Conservation (phyloP, 495 filamentous ascomycete genomes). For the Neurospora sp. region DNA sequence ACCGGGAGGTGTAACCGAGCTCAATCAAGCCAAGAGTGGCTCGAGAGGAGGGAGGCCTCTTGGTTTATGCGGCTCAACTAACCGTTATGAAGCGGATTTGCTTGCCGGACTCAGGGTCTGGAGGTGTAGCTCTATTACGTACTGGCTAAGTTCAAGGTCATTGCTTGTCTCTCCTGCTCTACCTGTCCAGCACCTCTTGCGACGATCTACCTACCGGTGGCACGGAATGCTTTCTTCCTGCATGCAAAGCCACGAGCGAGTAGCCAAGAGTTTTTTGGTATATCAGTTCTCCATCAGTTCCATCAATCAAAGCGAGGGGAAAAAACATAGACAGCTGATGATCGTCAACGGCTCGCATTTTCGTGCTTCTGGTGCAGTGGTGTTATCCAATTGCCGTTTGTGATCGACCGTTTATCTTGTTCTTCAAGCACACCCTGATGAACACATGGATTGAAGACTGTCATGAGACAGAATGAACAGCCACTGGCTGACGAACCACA, state of each 20-base stretch:
- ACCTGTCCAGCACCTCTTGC: neutral
- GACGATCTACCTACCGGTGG: neutral
- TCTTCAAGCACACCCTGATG: neutral
- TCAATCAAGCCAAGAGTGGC: neutral
- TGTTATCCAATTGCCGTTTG: neutral
- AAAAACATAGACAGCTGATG: neutral
- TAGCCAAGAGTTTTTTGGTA: neutral
- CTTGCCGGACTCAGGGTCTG: neutral
- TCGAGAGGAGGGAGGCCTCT: neutral
- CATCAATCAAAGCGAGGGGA: neutral
- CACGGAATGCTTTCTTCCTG: neutral
- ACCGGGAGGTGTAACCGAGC: slow-evolving; percentile 24
- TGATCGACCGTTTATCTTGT: neutral
- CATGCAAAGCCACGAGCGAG: neutral
- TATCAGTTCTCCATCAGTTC: neutral
- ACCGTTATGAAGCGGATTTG: neutral
- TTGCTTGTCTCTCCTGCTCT: neutral
- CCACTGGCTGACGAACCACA: neutral
- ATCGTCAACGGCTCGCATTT: neutral
- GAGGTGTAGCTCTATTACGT: neutral
- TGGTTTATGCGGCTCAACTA: neutral
- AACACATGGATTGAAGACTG: neutral
- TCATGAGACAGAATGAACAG: neutral
- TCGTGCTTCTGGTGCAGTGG: neutral
- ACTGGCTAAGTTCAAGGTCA: neutral